Percentiles rank a stretch among this genome's conserved stretches.
These are phyloP conservation scores for Lentinula sp. DNA, from an alignment of 768 basidiomycete species.

Conservation along the genomic window DNA sequence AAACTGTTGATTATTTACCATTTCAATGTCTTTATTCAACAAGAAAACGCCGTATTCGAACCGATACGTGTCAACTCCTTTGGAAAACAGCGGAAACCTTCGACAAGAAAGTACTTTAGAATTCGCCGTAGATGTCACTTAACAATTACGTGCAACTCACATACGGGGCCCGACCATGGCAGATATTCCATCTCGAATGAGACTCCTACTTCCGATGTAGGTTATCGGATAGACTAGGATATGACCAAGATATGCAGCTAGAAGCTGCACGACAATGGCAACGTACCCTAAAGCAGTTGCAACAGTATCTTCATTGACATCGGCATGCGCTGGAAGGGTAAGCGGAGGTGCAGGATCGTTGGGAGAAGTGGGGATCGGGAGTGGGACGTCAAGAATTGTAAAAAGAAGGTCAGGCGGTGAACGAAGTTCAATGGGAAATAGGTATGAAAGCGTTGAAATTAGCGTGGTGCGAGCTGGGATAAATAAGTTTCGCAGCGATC, in stretches of 20 bases:
- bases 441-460: conserved; percentile 62
- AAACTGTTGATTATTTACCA: conserved; percentile 43
- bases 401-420: conserved; percentile 85
- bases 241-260: conserved; percentile 74
- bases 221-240: conserved; percentile 84
- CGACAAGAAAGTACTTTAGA: not conserved
- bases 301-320: conserved; percentile 78
- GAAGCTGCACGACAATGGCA: conserved; percentile 78
- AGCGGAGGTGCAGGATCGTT: conserved; percentile 85
- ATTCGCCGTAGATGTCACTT: not conserved
- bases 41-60: conserved; percentile 98
- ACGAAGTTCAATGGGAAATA: conserved; percentile 87
- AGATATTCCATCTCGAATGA: conserved; percentile 89
- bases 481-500: conserved; percentile 42
- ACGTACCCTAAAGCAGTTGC: conserved; percentile 90
- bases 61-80: conserved; percentile 92
- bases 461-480: conserved; percentile 53
- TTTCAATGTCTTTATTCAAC: conserved; percentile 95
- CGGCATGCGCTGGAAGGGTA: conserved; percentile 53
- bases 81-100: conserved; percentile 94
- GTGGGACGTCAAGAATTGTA: conserved; percentile 79
- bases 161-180: conserved; percentile 93
- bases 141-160: conserved; percentile 37
- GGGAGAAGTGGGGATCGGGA: conserved; percentile 75
- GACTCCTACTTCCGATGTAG: conserved; percentile 83